A percentile compares a stretch with the other conserved stretches of the same genome.
Evolutionary conservation across 257 asterid genomes (phyloP).

Genomic region (Scutellaria baicalensis): DNA sequence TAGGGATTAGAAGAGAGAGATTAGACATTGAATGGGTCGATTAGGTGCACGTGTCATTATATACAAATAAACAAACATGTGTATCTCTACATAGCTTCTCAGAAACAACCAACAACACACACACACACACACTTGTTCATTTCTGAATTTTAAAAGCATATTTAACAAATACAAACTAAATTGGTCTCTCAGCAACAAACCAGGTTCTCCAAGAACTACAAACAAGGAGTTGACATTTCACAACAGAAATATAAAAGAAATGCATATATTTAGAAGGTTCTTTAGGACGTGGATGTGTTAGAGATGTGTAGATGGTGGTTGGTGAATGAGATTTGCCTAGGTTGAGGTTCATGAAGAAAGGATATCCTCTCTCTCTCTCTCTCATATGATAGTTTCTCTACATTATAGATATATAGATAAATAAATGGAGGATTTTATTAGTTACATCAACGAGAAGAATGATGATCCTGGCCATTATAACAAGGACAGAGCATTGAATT

Average conservation of each 20-base stretch:
- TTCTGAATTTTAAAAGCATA: neutral
- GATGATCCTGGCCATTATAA: neutral
- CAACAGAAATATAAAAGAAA: too few species aligned
- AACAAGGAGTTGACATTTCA: neutral
- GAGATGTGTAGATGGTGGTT: constrained; percentile 15
- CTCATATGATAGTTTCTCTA: too few species aligned
- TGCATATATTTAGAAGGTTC: too few species aligned
- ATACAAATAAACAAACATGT: neutral
- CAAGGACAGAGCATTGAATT: neutral
- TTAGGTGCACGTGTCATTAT: neutral
- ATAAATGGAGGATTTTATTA: neutral
- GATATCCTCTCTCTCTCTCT: too few species aligned
- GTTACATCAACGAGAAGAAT: neutral
- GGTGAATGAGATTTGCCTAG: constrained; percentile 1
- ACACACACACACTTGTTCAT: neutral
- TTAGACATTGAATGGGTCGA: neutral
- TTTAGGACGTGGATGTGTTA: constrained; percentile 41
- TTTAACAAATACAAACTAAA: neutral
- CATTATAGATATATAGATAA: neutral
- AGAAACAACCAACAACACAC: constrained; percentile 9
- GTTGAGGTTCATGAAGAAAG: constrained; percentile 17
- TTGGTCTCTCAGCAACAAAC: constrained; percentile 2
- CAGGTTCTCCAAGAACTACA: neutral
- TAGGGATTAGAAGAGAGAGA: neutral
- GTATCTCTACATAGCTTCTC: too few species aligned